Conservation (phyloP, 345 rosid species). For the Boechera divaricarpa region DNA sequence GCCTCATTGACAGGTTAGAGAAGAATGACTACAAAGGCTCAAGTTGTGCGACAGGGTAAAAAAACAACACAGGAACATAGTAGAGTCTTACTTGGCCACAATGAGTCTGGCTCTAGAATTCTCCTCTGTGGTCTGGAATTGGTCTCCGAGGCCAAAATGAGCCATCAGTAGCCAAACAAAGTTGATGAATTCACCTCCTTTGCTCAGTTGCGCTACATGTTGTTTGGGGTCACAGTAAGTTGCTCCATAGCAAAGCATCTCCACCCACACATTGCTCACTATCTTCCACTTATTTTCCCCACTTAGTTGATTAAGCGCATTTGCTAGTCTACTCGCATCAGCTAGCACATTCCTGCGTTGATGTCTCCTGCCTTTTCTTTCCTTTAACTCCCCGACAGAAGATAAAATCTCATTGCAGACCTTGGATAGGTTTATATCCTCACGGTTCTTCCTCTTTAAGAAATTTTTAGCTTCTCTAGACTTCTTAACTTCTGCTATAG, state of each 20-base stretch:
- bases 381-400: background rate
- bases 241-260: conserved; percentile 58
- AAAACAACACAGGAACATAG: conserved; percentile 1
- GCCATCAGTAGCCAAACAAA: conserved; percentile 72
- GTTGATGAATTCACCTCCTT: conserved; percentile 63
- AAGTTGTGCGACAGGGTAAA: background rate
- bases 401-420: conserved; percentile 35
- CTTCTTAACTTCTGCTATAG: conserved; percentile 42
- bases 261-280: conserved; percentile 63
- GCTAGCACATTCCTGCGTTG: conserved; percentile 55
- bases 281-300: conserved; percentile 49
- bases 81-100: conserved; percentile 33
- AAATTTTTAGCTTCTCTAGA: conserved; percentile 25
- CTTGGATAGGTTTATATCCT: background rate
- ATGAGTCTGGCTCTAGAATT: conserved; percentile 49
- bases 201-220: conserved; percentile 60
- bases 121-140: conserved; percentile 54
- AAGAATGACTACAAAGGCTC: background rate
- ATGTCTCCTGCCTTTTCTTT: conserved; percentile 48
- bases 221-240: conserved; percentile 53
- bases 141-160: conserved; percentile 61
- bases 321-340: conserved; percentile 55
- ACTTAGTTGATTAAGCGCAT: conserved; percentile 30
- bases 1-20: background rate
- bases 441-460: conserved; percentile 18